Evolutionary conservation across 257 asterid species (phyloP), one percentile per base, ranked within the genome.

Genomic region (Nicotiana attenuata): DNA sequence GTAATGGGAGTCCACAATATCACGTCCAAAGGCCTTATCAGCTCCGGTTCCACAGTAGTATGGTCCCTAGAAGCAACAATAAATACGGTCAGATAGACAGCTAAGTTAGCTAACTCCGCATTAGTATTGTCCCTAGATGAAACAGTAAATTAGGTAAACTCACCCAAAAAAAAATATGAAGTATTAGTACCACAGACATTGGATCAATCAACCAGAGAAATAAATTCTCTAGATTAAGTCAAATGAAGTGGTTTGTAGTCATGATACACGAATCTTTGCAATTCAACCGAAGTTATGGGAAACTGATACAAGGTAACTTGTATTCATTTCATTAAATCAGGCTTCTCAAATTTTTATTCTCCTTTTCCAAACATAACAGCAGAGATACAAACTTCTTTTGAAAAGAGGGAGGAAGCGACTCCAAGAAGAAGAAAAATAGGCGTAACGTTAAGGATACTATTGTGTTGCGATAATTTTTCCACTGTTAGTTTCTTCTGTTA

Each of bases 21-120:
- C 97, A 82, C 98, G 97, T 8, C 99, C 99, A 55, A 91, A 95
- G 26, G 98, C 97, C 68, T 95, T 95, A 80, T 95, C 97, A 1
- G 98, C 98, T 85, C 99, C 99, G 4, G 87, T 78, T 55, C 97
- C 98, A 84, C 97, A 95, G 81, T 93, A 95, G 82, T 95, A 95
- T 5, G 99, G 98, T 22, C 98, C 99, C 98, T 94, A 33, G 1
- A 3, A 7, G n/a, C 80, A 75, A 47, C n/a, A 50, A 75, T 75
- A 24, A 26, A 26, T 75, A 50, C 1, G 0, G n/a, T 50, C 0
- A 75, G 1, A 50, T 50, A 47, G 61, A 24, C 80, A 75, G 80
- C 28, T 5, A 75, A 75, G 80, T 50, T 5, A 75, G 0, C 45
- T 4, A 75, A 50, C 5, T 50, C 41, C 2, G 0, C 8, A 71